Percentiles rank a stretch among this genome's conserved stretches.
These are phyloP conservation scores for Mortierella sp. DNA, from an alignment of 371 early-diverging fungal species.

Conservation along the genomic window DNA sequence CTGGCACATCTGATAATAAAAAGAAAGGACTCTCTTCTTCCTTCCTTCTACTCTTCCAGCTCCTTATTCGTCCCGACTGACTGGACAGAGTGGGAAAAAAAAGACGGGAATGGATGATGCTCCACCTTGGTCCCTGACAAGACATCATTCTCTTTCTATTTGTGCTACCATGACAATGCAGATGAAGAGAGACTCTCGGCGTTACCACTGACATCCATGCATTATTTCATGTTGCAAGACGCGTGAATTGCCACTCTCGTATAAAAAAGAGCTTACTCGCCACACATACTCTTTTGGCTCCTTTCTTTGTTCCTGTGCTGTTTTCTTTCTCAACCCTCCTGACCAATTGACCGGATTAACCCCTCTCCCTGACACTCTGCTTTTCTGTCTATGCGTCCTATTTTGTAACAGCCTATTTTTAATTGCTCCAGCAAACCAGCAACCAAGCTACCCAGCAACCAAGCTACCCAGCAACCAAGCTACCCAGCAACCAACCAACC, in stretches of 20 bases:
- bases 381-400: background rate
- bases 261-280: too few relatives aligned
- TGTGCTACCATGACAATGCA: background rate
- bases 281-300: background rate
- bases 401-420: background rate
- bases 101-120: background rate
- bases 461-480: background rate
- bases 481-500: background rate
- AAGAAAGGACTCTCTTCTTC: too few relatives aligned
- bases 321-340: background rate
- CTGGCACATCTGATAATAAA: background rate
- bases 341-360: background rate
- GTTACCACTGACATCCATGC: too few relatives aligned
- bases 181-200: too few relatives aligned
- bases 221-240: too few relatives aligned
- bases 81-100: too few relatives aligned
- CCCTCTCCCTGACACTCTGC: background rate
- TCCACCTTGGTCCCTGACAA: background rate
- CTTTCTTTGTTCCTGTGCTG: background rate
- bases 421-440: background rate
- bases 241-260: too few relatives aligned
- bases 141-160: background rate
- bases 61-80: background rate
- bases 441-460: background rate
- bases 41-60: background rate